A percentile compares a stretch with the other conserved stretches of the same genome.
Conservation (phyloP, 148 eudicot genomes). For the Vaccinium myrtillus region DNA sequence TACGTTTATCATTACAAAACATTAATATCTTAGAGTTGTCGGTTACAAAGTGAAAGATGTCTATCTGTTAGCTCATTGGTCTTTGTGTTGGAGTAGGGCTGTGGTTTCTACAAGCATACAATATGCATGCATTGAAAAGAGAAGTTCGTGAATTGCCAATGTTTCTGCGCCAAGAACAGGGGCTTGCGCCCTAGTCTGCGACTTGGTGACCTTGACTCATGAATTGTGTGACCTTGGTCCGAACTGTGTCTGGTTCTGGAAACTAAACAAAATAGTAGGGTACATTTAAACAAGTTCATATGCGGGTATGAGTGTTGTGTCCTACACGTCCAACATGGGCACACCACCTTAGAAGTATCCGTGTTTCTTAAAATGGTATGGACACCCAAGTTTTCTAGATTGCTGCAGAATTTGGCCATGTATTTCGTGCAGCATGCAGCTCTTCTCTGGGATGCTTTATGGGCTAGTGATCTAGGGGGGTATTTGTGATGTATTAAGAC, state of each 20-base stretch:
- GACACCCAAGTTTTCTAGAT: neutral
- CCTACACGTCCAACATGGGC: neutral
- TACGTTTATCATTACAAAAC: neutral
- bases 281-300: neutral
- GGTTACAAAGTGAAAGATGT: neutral
- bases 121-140: neutral
- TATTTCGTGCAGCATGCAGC: neutral
- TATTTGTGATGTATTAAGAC: neutral
- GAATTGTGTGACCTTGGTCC: neutral
- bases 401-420: conserved; percentile 1
- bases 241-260: neutral
- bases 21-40: neutral
- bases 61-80: neutral
- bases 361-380: neutral
- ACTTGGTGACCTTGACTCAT: neutral
- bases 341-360: neutral
- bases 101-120: neutral
- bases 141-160: neutral
- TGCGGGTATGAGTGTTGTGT: neutral
- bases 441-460: neutral
- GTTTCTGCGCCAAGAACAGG: neutral
- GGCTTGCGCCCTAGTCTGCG: neutral
- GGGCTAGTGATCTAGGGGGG: neutral
- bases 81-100: neutral
- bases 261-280: neutral